Evolutionary conservation across 2,329 filamentous ascomycete species (phyloP), one percentile per base, ranked within the genome.

Genomic region (Daldinia sp.): DNA sequence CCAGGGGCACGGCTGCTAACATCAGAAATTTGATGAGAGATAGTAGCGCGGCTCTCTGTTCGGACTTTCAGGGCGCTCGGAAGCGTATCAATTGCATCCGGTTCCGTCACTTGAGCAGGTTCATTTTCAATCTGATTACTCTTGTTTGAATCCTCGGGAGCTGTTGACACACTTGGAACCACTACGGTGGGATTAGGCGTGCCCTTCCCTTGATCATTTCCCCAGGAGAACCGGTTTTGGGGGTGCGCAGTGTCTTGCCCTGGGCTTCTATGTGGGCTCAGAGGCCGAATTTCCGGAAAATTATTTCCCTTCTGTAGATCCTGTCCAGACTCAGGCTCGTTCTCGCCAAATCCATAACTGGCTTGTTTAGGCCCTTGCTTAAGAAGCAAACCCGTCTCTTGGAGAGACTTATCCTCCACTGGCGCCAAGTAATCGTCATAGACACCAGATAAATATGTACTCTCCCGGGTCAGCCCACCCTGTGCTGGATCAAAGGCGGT

Each of bases 371-470:
- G 18, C 44, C 76, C 68, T 60, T 73, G 64, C 60, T 72, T 75
- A 73, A 76, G 44, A 70, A 70, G 51, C 74, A 79, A 59, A 48
- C 74, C 63, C 41, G 77, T 73, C 55, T 77, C 77, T 55, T 70
- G 74, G 4, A 75, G 66, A 9, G 75, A 73, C 51, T 81, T 82
- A 46, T 85, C 82, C 48, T 83, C 84, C 7, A 79, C 78, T 28
- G 85, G 82, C 2, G 84, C 84, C 85, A 89, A 90, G 75, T 92
- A 92, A 72, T 87, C 88, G 64, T 90, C 90, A 73, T 92, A 92
- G 50, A 91, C 89, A 67, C 85, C 85, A 0, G 88, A 86, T 1
- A 91, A 80, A 72, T 92, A 90, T 18, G 85, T 87, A 76, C 89
- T 92, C 58, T 90, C 88, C 44, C 87, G 81, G 26, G 71, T 65